Conservation (phyloP, 495 filamentous ascomycete species). For the Trichocladium uniseriatum region DNA sequence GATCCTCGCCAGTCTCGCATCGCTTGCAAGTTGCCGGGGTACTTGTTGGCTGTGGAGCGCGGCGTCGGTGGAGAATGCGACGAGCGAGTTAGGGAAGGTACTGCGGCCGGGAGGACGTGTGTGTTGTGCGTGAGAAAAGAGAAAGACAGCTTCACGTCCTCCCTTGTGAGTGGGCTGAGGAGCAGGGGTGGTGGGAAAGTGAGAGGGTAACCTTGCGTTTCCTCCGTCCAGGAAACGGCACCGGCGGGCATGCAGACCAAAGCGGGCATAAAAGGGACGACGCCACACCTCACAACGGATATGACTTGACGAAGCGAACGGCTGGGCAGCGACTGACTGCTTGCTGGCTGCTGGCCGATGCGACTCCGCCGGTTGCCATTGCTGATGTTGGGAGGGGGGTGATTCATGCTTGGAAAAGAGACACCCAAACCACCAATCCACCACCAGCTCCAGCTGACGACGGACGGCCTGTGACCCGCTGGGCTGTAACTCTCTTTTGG, state of each 20-base stretch:
- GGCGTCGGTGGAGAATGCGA: conserved; percentile 8
- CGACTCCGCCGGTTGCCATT: neutral
- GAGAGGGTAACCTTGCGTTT: conserved; percentile 1
- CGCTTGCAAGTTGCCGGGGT: conserved; percentile 18
- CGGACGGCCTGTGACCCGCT: no score
- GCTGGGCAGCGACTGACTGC: neutral
- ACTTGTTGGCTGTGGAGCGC: conserved; percentile 11
- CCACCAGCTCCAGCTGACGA: neutral
- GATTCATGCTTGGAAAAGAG: neutral
- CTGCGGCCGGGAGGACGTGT: neutral
- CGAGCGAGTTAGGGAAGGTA: neutral
- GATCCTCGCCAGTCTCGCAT: conserved; percentile 23
- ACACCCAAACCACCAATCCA: neutral
- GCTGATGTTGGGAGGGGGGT: neutral
- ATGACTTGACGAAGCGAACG: neutral
- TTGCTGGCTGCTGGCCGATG: neutral
- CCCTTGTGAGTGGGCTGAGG: neutral
- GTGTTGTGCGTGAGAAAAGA: neutral
- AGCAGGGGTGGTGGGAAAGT: neutral
- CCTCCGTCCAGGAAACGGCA: neutral
- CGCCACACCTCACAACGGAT: neutral
- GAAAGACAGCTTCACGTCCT: neutral
- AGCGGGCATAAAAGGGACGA: neutral
- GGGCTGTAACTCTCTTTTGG: neutral
- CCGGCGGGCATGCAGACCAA: neutral